phyloP scores from a whole-genome alignment of 257 asterid species.

The Petunia axillaris region DNA sequence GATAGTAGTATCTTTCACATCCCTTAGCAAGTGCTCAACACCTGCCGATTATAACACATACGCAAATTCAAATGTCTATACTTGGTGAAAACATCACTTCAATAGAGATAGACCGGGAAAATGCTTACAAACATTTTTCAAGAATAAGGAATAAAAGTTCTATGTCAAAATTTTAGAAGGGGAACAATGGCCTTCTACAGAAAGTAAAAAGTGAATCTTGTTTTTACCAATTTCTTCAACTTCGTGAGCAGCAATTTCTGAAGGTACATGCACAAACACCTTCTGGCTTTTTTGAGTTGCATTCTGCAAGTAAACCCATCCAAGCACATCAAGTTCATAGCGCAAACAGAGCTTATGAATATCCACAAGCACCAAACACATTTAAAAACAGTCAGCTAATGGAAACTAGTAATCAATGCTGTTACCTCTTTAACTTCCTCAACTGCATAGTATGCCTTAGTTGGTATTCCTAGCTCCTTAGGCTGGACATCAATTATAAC shows the following conservation, averaged over 20 bases:
- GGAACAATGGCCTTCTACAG: neutral
- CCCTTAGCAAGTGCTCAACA: constrained; percentile 93
- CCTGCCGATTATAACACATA: constrained; percentile 48
- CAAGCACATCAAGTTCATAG: constrained; percentile 28
- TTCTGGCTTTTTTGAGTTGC: constrained; percentile 98
- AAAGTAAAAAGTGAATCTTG: neutral
- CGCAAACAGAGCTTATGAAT: neutral
- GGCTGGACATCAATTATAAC: constrained; percentile 95
- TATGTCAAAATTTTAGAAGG: neutral
- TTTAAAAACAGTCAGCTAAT: neutral
- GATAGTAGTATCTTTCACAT: constrained; percentile 93
- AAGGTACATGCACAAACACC: constrained; percentile 91
- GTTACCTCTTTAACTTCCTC: constrained; percentile 97
- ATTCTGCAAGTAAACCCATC: constrained; percentile 54
- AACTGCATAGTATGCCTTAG: constrained; percentile 94
- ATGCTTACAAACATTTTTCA: neutral
- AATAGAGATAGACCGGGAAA: neutral
- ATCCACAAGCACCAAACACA: constrained; percentile 9
- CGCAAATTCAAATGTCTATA: neutral
- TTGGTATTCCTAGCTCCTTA: constrained; percentile 87
- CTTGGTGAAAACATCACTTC: neutral
- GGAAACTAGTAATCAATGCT: neutral
- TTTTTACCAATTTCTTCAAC: constrained; percentile 91
- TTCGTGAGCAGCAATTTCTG: constrained; percentile 98
- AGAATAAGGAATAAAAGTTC: neutral